Base-by-base conservation (phyloP, 78 protist species). In the Creolimax fragrantissima region DNA sequence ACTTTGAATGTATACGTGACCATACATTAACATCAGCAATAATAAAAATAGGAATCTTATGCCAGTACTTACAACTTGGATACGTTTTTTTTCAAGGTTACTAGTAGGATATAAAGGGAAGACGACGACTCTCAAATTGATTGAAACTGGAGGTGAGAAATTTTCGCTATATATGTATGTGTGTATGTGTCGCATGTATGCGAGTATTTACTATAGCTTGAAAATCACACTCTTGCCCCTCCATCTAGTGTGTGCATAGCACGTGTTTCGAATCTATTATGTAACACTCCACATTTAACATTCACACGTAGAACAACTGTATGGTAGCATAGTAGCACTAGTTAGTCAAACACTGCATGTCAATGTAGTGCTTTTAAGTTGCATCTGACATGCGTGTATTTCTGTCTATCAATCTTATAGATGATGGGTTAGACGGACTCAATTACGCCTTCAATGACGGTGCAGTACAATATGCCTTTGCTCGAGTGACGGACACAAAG, bases 381-480 rank as follows among this genome's bases (percentile, higher is more conserved):
- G 74, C 17, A 17, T 17, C 74, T 58, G 17, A 58, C 11, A 17
- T 58, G 11, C 17, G 74, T 58, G 11, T 11, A 32, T 58, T 32
- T 32, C 11, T 17, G 74, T 32, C 17, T 17, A 58, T 58, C 17
- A 58, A 58, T 58, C 11, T 17, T 17, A 32, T 17, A 58, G 74
- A 83, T 83, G 86, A 83, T 2, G 86, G 86, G 6, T 5, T 83
- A 11, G 42, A 6, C 37, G 86, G 86, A 41, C 7, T 83, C 44
- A 83, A 24, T 41, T 6, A 83, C 35, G 35, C 86, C 86, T 83
- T 83, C 37, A 83, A 1, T 1, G 86, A 83, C 37, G 86, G 42
- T 17, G 86, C 86, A 32, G 86, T 83, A 24, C 86, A 83, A 41
- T 83, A 83, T 83, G 86, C 86, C 86, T 83, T 83, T 11, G 86